A percentile compares a stretch with the other conserved stretches of the same genome.
These are phyloP conservation scores for Paraleonurus japonicus DNA, from an alignment of 257 asterid genomes.

Conservation along the genomic window DNA sequence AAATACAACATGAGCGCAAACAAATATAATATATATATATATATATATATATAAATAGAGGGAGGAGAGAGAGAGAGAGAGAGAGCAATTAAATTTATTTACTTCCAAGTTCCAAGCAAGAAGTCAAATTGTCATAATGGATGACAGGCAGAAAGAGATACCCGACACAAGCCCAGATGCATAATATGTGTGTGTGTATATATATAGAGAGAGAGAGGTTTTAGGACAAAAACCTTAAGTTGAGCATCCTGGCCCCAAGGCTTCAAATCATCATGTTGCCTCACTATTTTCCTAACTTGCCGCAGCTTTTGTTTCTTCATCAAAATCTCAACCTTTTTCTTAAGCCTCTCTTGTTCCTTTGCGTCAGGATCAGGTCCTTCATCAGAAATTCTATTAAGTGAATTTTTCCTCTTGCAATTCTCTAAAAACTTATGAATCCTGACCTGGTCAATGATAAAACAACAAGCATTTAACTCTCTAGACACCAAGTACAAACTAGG, in stretches of 20 bases:
- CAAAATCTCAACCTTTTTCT: constrained; percentile 65
- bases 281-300: constrained; percentile 67
- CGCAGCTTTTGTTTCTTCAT: constrained; percentile 72
- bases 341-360: constrained; percentile 55
- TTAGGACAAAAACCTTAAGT: constrained; percentile 58
- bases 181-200: neutral
- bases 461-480: constrained; percentile 22
- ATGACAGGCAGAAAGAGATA: neutral
- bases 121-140: constrained; percentile 8
- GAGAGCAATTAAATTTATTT: constrained; percentile 10
- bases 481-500: neutral
- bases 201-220: neutral
- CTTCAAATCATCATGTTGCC: constrained; percentile 55
- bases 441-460: constrained; percentile 49
- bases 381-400: constrained; percentile 54
- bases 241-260: constrained; percentile 94
- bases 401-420: constrained; percentile 67
- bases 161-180: neutral
- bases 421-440: constrained; percentile 79
- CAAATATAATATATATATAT: neutral
- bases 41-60: no score
- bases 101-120: neutral
- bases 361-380: constrained; percentile 49
- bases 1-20: constrained; percentile 14
- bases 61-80: neutral